phyloP scores from a whole-genome alignment of 257 asterid species.

The Cruciata laevipes region DNA sequence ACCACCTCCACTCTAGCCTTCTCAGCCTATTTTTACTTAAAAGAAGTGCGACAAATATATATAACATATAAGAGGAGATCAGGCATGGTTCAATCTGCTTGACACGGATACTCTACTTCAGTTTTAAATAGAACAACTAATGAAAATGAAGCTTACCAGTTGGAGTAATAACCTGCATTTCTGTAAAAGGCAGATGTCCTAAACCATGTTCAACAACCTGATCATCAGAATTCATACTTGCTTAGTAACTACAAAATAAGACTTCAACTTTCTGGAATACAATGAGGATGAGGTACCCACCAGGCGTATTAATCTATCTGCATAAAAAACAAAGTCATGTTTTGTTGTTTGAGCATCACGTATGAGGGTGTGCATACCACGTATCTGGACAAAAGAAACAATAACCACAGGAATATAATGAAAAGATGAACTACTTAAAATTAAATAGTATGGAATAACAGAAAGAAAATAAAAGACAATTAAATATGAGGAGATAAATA shows the following conservation, averaged over 20 bases:
- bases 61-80: neutral
- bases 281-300: slow-evolving; percentile 37
- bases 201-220: slow-evolving; percentile 99
- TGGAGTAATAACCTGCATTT: slow-evolving; percentile 93
- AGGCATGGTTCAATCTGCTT: neutral
- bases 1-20: neutral
- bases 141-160: slow-evolving; percentile 56
- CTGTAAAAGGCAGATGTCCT: slow-evolving; percentile 98
- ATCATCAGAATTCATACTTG: slow-evolving; percentile 10
- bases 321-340: slow-evolving; percentile 87
- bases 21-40: neutral
- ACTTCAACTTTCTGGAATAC: neutral
- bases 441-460: neutral
- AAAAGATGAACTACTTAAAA: neutral
- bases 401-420: slow-evolving; percentile 9
- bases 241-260: slow-evolving; percentile 22
- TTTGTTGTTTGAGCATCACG: slow-evolving; percentile 92
- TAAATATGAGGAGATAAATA: slow-evolving; percentile 8
- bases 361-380: slow-evolving; percentile 98
- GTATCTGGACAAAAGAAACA: slow-evolving; percentile 55
- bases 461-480: neutral
- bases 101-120: neutral
- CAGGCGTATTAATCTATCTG: slow-evolving; percentile 93
- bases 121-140: neutral
- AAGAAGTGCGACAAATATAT: neutral